Evolutionary conservation across 1,139 yeast species (phyloP), one percentile per base, ranked within the genome.

Genomic region (Pichia sp.): DNA sequence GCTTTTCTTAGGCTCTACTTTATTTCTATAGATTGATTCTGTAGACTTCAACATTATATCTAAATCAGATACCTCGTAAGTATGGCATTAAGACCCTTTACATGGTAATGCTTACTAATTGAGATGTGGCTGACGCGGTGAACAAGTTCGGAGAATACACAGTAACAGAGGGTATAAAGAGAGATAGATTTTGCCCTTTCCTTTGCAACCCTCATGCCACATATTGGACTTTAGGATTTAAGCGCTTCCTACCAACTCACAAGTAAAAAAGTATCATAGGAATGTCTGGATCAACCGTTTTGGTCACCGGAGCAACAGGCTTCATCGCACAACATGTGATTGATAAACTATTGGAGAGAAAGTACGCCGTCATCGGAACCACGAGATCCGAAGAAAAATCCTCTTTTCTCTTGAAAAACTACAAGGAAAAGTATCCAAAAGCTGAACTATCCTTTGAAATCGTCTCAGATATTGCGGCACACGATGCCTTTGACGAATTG

Each of bases 401-500:
- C 28, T 66, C 62, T 23, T 54, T 57, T 5, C 31, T 62, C n/a
- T 36, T 62, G 43, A 59, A 59, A 39, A 54, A 59, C n/a, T 67
- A 64, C 50, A 47, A 55, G 39, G 52, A 61, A 31, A 58, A 64
- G 25, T 67, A 72, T 47, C 61, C 62, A 2, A 54, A 63, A 21
- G 62, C 56, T 16, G 62, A 65, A 18, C 62, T 71, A 41, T 41
- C 56, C 10, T 66, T 62, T 54, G 75, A 63, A 40, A 62, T 71
- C 48, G 74, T 73, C 6, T 50, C 59, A 18, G 77, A 74, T 52
- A 59, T 73, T 34, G 62, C 64, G 5, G 58, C 55, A 1, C 58
- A 57, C 9, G 66, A 65, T 36, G 74, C 77, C 1, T 74, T 76
- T 58, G 74, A 74, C 50, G 57, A 70, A n/a, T 76, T 74, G 1